Evolutionary conservation across 2,329 filamentous ascomycete genomes (phyloP), one percentile per base, ranked within the genome.

Genomic region (Xylariaceae sp.): DNA sequence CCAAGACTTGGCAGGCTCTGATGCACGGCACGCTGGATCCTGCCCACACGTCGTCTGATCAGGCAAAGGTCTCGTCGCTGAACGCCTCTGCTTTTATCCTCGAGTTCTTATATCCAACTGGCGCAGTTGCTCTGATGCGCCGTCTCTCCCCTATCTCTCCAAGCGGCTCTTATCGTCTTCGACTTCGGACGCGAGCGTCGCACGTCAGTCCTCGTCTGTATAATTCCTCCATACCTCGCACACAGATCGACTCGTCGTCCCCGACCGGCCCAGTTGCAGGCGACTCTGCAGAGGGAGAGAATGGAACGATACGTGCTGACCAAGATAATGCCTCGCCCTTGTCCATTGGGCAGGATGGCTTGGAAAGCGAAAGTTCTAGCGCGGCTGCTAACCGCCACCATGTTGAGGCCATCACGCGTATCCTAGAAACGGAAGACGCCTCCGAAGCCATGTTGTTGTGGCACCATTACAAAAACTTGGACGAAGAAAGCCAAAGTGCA

Each of bases 81-180:
- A 72, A 72, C 45, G 77, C 80, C 34, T 82, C 81, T 3, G 67
- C 75, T 7, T 78, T 82, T 57, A 71, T 82, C 52, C 77, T 85
- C 69, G 82, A 84, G 69, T 84, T 84, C 56, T 70, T 84, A 7
- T 84, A 83, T 55, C 82, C 82, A 4, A 76, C 67, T 39, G 76
- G 76, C 8, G 75, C 79, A 9, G 58, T 77, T 10, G 71, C 75
- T 11, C 71, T 80, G 4, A 65, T 81, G 60, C 76, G 76, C 48
- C 75, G 74, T 34, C 65, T 71, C 50, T 65, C 61, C 2, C 61
- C 63, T 5, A 53, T 63, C 39, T 60, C 52, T 4, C 65, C 49
- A 64, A 69, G 53, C 59, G 68, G 53, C 67, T 69, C 66, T 59
- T 57, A 65, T 53, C 53, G 53, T 7, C 75, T 77, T 58, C 67